These are phyloP conservation scores for Leccinum ochraceum DNA, from an alignment of 768 basidiomycete genomes.

Conservation along the genomic window DNA sequence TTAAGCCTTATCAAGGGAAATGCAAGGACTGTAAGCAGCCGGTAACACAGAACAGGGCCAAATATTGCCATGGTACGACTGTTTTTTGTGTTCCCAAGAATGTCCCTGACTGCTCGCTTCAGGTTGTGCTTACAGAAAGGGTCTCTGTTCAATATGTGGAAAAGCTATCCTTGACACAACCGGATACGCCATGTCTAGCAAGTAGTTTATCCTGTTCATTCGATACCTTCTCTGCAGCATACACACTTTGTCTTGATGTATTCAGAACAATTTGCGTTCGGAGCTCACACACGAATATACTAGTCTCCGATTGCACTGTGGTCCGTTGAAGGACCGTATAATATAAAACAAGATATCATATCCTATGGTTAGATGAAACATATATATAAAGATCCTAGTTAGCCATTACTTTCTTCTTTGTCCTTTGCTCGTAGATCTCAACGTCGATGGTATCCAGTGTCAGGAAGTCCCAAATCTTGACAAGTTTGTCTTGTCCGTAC, in stretches of 20 bases:
- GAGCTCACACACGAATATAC: neutral
- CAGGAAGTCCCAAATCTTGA: conserved; percentile 81
- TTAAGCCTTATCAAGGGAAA: conserved; percentile 80
- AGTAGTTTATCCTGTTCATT: conserved; percentile 40
- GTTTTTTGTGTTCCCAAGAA: conserved; percentile 5
- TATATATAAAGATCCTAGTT: conserved; percentile 21
- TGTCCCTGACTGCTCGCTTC: conserved; percentile 10
- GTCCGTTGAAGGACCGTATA: neutral
- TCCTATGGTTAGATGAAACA: conserved; percentile 9
- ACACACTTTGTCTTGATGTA: conserved; percentile 15
- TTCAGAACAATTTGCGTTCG: neutral
- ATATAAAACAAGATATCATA: conserved; percentile 13
- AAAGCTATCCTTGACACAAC: conserved; percentile 83
- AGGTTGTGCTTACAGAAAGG: conserved; percentile 91
- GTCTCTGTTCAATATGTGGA: conserved; percentile 84
- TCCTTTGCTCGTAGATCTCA: conserved; percentile 68
- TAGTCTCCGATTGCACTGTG: neutral
- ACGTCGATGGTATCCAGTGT: conserved; percentile 89
- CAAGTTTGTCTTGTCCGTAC: conserved; percentile 80
- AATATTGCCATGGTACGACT: conserved; percentile 81
- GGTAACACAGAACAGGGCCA: conserved; percentile 82
- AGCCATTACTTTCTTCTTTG: conserved; percentile 24
- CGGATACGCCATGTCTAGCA: conserved; percentile 83
- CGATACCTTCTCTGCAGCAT: conserved; percentile 29
- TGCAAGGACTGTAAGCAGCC: conserved; percentile 88